Percentiles rank a stretch among this genome's conserved stretches.
These are phyloP conservation scores for Cordyceps cateniannulata DNA, from an alignment of 2,329 filamentous ascomycete species.

Conservation along the genomic window DNA sequence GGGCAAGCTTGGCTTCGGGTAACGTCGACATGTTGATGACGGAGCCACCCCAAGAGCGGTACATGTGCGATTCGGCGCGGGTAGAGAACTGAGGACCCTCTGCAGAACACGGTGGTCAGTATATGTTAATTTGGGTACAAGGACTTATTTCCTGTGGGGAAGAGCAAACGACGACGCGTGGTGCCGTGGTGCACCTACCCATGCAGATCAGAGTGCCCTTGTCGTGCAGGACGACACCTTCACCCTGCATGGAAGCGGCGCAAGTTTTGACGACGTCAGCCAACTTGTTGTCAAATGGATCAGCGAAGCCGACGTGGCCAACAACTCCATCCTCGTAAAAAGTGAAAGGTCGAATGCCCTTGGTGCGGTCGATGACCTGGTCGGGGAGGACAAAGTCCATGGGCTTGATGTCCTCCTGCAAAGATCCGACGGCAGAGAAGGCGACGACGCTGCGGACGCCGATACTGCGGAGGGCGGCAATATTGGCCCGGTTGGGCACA, in stretches of 20 bases:
- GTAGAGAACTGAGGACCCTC: constrained; percentile 99
- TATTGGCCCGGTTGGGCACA: constrained; percentile 91
- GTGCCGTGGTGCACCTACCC: constrained; percentile 54
- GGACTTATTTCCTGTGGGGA: too few relatives aligned
- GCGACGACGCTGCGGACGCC: constrained; percentile 89
- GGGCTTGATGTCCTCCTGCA: constrained; percentile 88
- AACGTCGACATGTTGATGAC: constrained; percentile 98
- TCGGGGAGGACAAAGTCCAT: constrained; percentile 96
- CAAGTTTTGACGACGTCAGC: constrained; percentile 72
- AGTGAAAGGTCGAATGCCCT: constrained; percentile 88
- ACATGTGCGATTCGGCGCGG: constrained; percentile 90
- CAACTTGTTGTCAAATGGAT: constrained; percentile 81
- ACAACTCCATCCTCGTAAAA: constrained; percentile 93
- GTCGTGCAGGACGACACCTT: constrained; percentile 78
- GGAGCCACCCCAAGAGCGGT: constrained; percentile 85
- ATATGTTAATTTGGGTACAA: neutral
- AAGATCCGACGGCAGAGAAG: constrained; percentile 88
- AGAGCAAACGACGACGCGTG: neutral
- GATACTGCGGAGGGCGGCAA: constrained; percentile 87
- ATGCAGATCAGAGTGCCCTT: constrained; percentile 86
- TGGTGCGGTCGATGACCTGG: constrained; percentile 95
- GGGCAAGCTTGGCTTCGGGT: constrained; percentile 91
- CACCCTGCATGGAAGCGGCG: constrained; percentile 68
- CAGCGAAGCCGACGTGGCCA: constrained; percentile 89
- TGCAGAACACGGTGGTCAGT: constrained; percentile 24